Base-by-base conservation (phyloP, 2,329 filamentous ascomycete genomes). In the Sphaerostilbella broomeana region DNA sequence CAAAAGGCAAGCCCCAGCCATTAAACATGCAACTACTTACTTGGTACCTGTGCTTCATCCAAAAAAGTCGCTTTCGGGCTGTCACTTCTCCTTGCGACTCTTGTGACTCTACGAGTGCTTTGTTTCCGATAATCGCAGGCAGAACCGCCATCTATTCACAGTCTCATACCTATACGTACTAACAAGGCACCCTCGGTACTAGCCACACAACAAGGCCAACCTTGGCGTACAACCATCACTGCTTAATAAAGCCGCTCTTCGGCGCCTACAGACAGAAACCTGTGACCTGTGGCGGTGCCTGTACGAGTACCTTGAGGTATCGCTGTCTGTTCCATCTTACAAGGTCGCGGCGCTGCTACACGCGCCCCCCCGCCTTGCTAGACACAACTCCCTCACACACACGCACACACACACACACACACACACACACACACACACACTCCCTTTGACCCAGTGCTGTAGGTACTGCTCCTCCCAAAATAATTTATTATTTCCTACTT, bases 111-210 rank as follows among this genome's bases (percentile, higher is more conserved):
- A n/a, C n/a, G n/a, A n/a, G n/a, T n/a, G n/a, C n/a, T n/a, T n/a
- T n/a, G n/a, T n/a, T n/a, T n/a, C 51, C 49, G 54, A 48, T 57
- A 59, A 56, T 59, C 54, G 55, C 57, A 59, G 51, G 50, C 34
- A 35, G 47, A 45, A 46, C 41, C 47, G 49, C 51, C 50, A 50
- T 53, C 50, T 45, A 55, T 56, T 56, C 48, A 52, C 45, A 24
- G 52, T 51, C 43, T 33, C 52, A 38, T 42, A 40, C 50, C 48
- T 51, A 43, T 50, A 22, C 16, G 19, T 17, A 20, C 17, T 33
- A 33, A n/a, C n/a, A 33, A 20, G 37, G 29, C 19, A 22, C 26
- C 24, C 13, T 29, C 17, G 28, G 24, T 28, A 31, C 37, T 27
- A 18, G 27, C 12, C 31, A 29, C 15, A 20, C 36, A n/a, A n/a